Conservation (phyloP, 2,329 filamentous ascomycete species). For the Amylocarpus encephaloides region DNA sequence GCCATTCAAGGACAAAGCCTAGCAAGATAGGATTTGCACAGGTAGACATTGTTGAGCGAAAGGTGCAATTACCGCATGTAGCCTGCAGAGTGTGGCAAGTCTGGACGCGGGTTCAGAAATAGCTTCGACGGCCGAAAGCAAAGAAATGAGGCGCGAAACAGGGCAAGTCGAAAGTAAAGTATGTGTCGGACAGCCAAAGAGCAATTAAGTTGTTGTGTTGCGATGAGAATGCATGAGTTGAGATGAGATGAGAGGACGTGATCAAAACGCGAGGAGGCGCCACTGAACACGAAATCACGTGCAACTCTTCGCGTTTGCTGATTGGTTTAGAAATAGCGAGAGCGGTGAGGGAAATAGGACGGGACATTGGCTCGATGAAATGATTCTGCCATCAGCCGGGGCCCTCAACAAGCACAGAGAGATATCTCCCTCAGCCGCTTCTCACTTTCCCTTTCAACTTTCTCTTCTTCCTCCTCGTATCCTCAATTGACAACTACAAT, state of each 20-base stretch:
- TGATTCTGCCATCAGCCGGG: neutral
- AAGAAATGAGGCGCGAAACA: no score
- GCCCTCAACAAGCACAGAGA: neutral
- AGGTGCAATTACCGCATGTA: neutral
- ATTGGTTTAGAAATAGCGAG: neutral
- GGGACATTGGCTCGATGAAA: neutral
- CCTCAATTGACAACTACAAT: neutral
- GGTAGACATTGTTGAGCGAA: conserved; percentile 5
- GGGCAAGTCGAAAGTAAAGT: no score
- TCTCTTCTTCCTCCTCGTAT: neutral
- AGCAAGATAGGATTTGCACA: conserved; percentile 61
- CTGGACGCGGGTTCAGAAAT: neutral
- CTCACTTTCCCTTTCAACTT: conserved; percentile 2
- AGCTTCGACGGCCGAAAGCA: neutral
- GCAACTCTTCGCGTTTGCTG: neutral
- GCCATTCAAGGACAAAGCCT: conserved; percentile 71
- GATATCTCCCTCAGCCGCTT: neutral
- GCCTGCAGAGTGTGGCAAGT: neutral
- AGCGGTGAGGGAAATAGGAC: neutral
- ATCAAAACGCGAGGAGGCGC: neutral
- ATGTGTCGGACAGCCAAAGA: neutral
- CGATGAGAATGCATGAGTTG: neutral
- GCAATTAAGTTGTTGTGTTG: neutral
- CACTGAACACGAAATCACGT: neutral
- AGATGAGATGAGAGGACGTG: neutral